phyloP scores from a whole-genome alignment of 305 asterid genomes.

The Solanum hybrid region DNA sequence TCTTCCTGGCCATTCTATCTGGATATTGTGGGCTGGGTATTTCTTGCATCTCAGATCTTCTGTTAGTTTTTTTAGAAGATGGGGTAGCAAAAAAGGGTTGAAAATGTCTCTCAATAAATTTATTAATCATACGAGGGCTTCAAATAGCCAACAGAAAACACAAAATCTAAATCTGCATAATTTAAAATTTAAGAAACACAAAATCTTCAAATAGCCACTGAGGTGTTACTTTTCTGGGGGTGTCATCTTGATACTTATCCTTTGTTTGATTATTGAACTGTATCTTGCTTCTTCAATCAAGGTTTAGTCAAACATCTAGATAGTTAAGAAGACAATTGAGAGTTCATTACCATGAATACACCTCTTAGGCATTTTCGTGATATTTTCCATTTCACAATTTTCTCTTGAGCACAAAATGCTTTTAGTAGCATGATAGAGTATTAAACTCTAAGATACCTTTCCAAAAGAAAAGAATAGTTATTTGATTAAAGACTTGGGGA shows the following conservation, averaged over 20 bases:
- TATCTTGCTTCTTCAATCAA: not conserved
- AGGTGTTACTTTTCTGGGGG: not conserved
- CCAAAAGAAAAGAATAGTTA: not conserved
- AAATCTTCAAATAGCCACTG: not conserved
- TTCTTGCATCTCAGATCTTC: not conserved
- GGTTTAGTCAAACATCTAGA: not conserved
- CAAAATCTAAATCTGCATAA: not conserved
- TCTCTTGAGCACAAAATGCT: not conserved
- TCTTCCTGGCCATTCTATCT: not conserved
- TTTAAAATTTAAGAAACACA: not conserved
- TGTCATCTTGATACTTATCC: not conserved
- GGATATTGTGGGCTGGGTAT: not conserved
- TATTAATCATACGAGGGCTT: not conserved
- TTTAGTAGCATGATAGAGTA: not conserved
- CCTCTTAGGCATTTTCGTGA: not conserved
- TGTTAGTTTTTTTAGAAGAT: not conserved
- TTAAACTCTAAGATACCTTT: not conserved
- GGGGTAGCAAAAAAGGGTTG: not conserved
- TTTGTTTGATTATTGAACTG: not conserved
- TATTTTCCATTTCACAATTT: not conserved
- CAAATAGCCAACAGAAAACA: not conserved
- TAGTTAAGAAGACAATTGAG: not conserved
- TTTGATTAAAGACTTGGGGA: not conserved
- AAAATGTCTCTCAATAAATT: not conserved
- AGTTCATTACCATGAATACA: not conserved